phyloP scores from a whole-genome alignment of 371 early-diverging fungal species.

The Actinomortierella ambigua region DNA sequence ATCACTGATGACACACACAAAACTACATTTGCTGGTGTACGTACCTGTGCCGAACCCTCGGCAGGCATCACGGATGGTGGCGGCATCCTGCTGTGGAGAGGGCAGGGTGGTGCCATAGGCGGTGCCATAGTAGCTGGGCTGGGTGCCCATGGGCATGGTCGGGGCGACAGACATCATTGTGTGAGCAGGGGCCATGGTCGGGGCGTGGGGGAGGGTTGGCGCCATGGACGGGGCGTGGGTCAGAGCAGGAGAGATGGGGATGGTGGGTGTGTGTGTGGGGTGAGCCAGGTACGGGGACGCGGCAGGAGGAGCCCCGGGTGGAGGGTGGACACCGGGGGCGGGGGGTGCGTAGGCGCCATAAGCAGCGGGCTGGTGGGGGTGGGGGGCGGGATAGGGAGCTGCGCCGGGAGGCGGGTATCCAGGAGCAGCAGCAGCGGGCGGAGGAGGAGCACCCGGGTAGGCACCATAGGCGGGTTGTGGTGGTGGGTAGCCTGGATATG shows the following conservation, averaged over 20 bases:
- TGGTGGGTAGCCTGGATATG: constrained; percentile 18
- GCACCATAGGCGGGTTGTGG: constrained; percentile 10
- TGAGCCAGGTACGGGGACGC: not conserved
- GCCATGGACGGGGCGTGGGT: constrained; percentile 20
- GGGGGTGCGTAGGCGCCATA: constrained; percentile 10
- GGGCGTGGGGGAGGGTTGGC: constrained; percentile 7
- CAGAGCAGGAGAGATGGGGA: not conserved
- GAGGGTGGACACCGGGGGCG: not conserved
- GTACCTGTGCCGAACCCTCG: constrained; percentile 27
- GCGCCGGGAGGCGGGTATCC: too few relatives aligned
- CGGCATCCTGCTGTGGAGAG: constrained; percentile 40
- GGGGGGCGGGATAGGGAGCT: not conserved
- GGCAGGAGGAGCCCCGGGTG: not conserved
- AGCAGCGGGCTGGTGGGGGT: constrained; percentile 2
- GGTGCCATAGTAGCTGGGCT: constrained; percentile 12
- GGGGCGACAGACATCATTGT: not conserved
- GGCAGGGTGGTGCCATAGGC: constrained; percentile 9
- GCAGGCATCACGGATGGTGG: constrained; percentile 31
- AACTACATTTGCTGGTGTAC: too few relatives aligned
- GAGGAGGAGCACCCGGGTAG: constrained; percentile 9
- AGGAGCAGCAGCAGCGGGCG: constrained; percentile 1
- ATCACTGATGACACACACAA: too few relatives aligned
- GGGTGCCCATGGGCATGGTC: constrained; percentile 1
- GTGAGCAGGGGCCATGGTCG: constrained; percentile 8
- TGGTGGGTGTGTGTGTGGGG: constrained; percentile 10